These are phyloP conservation scores for Globisporangium solare DNA, from an alignment of 352 stramenopile species.

Conservation along the genomic window DNA sequence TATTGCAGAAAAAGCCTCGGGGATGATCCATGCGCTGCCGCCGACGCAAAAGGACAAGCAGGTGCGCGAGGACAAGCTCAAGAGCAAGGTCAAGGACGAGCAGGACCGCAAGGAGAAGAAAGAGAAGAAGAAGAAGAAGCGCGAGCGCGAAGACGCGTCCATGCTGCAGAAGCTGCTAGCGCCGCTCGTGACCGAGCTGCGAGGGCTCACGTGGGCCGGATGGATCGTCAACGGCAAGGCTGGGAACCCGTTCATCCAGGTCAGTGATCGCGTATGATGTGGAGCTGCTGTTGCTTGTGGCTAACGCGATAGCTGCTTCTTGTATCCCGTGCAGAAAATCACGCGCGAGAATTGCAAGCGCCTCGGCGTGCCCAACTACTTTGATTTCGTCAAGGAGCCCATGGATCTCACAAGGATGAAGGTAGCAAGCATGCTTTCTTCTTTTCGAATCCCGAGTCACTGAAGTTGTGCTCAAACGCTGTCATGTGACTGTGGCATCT, in stretches of 20 bases:
- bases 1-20: constrained; percentile 30
- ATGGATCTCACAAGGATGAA: constrained; percentile 87
- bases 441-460: too few relatives aligned
- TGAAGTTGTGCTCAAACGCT: not conserved
- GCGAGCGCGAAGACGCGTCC: constrained; percentile 64
- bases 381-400: constrained; percentile 75
- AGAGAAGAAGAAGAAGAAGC: constrained; percentile 81
- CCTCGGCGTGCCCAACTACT: constrained; percentile 79
- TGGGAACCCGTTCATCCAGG: constrained; percentile 72
- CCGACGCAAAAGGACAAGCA: constrained; percentile 30
- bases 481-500: not conserved
- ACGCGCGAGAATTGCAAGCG: constrained; percentile 83
- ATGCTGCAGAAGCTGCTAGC: constrained; percentile 73
- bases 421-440: constrained; percentile 8
- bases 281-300: not conserved
- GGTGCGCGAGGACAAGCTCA: constrained; percentile 41
- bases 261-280: not conserved
- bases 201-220: constrained; percentile 59
- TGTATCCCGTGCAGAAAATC: constrained; percentile 43
- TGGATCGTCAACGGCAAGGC: constrained; percentile 75
- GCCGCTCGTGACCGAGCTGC: constrained; percentile 58
- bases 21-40: constrained; percentile 63
- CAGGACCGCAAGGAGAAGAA: constrained; percentile 81
- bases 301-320: constrained; percentile 2
- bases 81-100: constrained; percentile 53